These are phyloP conservation scores for Fusarium sp. DNA, from an alignment of 2,329 filamentous ascomycete genomes.

Conservation along the genomic window DNA sequence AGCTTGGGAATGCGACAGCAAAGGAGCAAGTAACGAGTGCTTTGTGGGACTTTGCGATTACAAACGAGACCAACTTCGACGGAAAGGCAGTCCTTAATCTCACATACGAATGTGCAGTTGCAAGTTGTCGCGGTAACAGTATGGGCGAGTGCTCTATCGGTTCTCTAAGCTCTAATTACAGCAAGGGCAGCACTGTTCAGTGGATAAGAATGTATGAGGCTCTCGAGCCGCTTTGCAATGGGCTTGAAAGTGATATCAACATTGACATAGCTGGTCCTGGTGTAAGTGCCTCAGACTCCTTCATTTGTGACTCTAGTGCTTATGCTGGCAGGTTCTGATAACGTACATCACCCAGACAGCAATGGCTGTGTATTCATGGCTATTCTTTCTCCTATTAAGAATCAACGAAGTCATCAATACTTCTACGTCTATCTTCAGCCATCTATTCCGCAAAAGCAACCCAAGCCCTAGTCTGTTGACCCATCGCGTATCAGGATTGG, in stretches of 20 bases:
- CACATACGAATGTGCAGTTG: constrained; percentile 15
- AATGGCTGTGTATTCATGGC: constrained; percentile 16
- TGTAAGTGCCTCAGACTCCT: neutral
- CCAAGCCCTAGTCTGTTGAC: rapidly evolving
- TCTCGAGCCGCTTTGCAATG: neutral
- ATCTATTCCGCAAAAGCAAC: neutral
- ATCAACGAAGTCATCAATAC: neutral
- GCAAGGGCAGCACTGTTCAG: neutral
- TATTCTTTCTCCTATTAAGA: neutral
- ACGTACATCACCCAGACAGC: constrained; percentile 21
- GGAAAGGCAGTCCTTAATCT: neutral
- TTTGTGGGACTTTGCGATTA: neutral
- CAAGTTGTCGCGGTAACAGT: constrained; percentile 7
- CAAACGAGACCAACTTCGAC: neutral
- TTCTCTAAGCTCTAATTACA: neutral
- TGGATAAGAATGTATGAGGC: constrained; percentile 10
- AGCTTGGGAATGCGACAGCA: neutral
- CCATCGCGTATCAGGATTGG: neutral
- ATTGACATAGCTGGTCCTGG: constrained; percentile 26
- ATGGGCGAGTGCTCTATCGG: constrained; percentile 12
- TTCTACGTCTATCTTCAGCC: neutral
- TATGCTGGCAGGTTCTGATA: constrained; percentile 7
- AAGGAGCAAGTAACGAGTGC: neutral
- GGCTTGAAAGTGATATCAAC: constrained; percentile 13
- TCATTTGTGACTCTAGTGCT: neutral